Evolutionary conservation across 192 early-diverging fungal species (phyloP).

Genomic region (Coemansia sp.): DNA sequence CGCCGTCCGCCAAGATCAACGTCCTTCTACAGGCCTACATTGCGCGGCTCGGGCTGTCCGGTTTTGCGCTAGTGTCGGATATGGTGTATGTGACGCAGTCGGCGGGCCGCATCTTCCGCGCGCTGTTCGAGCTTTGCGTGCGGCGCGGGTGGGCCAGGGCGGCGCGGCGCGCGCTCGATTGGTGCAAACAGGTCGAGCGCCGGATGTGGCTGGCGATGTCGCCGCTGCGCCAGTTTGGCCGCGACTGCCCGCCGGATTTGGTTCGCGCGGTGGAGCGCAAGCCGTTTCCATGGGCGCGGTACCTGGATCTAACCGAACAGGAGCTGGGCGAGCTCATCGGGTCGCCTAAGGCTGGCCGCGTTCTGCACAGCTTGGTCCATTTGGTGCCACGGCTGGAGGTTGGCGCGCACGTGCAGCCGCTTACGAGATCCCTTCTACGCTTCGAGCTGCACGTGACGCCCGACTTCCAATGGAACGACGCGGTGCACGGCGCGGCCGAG

Average conservation of each 20-base stretch:
- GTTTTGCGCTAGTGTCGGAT: constrained; percentile 95
- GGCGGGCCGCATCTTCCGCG: constrained; percentile 89
- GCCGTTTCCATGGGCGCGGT: constrained; percentile 94
- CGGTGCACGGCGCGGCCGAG: constrained; percentile 82
- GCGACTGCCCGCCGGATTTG: constrained; percentile 68
- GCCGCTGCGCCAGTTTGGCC: constrained; percentile 91
- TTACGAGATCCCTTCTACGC: constrained; percentile 87
- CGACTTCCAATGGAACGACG: constrained; percentile 93
- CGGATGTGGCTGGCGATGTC: constrained; percentile 95
- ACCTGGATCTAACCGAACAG: constrained; percentile 87
- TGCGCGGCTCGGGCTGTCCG: constrained; percentile 89
- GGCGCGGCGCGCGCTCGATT: constrained; percentile 82
- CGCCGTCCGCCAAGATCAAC: constrained; percentile 91
- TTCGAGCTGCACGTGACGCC: constrained; percentile 92
- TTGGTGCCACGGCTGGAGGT: constrained; percentile 94
- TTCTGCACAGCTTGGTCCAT: constrained; percentile 88
- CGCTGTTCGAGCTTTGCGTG: constrained; percentile 96
- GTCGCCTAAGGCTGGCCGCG: constrained; percentile 85
- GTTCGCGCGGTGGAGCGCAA: constrained; percentile 90
- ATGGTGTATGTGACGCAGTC: constrained; percentile 98
- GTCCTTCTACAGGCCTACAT: constrained; percentile 94
- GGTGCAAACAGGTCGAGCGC: constrained; percentile 97
- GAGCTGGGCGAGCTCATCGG: constrained; percentile 92
- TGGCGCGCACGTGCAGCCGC: constrained; percentile 86
- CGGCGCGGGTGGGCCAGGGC: constrained; percentile 94